phyloP scores from a whole-genome alignment of 192 early-diverging fungal genomes.

The Entomortierella chlamydospora region DNA sequence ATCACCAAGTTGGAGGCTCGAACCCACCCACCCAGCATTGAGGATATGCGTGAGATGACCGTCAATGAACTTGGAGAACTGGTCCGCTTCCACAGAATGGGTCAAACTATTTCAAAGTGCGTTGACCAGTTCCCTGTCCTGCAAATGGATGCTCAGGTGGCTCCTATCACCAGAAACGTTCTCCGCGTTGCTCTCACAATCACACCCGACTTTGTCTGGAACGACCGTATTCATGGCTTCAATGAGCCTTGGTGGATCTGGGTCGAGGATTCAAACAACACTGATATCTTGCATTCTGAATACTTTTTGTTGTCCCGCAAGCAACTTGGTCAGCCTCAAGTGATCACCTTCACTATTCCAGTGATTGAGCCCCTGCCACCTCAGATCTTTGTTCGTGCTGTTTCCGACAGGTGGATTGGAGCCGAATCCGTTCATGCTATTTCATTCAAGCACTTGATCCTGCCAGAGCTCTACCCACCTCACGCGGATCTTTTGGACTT shows the following conservation, averaged over 20 bases:
- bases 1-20: constrained; percentile 79
- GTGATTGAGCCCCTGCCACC: constrained; percentile 91
- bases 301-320: constrained; percentile 84
- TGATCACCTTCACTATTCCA: constrained; percentile 89
- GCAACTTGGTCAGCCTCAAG: constrained; percentile 73
- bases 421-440: constrained; percentile 87
- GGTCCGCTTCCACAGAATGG: constrained; percentile 85
- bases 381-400: constrained; percentile 92
- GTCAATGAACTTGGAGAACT: constrained; percentile 87
- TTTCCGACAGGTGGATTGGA: constrained; percentile 97
- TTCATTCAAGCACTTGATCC: constrained; percentile 91
- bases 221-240: constrained; percentile 90
- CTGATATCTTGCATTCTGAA: constrained; percentile 93
- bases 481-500: constrained; percentile 94
- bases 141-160: constrained; percentile 81
- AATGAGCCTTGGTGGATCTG: constrained; percentile 97
- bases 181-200: constrained; percentile 85
- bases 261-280: constrained; percentile 92
- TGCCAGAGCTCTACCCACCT: constrained; percentile 86
- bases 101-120: constrained; percentile 74
- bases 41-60: constrained; percentile 87
- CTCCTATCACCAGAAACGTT: constrained; percentile 94
- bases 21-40: constrained; percentile 60
- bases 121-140: constrained; percentile 90
- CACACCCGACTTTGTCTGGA: constrained; percentile 93